Percentiles rank a stretch among this genome's conserved stretches.
Conservation (phyloP, 495 filamentous ascomycete species). For the Lepidopterella palustris region DNA sequence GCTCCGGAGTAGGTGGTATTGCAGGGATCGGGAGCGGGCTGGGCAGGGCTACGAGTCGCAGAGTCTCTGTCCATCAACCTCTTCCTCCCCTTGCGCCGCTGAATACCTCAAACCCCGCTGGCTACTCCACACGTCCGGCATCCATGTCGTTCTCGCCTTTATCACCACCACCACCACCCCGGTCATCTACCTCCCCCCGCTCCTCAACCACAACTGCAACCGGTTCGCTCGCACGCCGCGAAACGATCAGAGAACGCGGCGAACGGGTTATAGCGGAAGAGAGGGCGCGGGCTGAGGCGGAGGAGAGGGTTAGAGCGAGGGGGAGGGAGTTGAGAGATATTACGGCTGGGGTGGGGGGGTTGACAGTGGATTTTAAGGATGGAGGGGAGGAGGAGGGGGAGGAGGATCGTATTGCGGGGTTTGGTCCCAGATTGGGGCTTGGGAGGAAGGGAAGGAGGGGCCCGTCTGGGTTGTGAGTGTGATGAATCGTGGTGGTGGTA, state of each 20-base stretch:
- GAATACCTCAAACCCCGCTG: background rate
- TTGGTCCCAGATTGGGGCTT: constrained; percentile 9
- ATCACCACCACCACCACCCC: background rate
- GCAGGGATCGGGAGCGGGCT: background rate
- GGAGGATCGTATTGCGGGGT: constrained; percentile 1
- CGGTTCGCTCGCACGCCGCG: background rate
- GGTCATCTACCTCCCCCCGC: background rate
- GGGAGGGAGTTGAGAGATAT: background rate
- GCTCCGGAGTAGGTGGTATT: background rate
- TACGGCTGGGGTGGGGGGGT: too few species aligned
- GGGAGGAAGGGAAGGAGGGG: constrained; percentile 7
- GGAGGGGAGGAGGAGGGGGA: background rate
- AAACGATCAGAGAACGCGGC: background rate
- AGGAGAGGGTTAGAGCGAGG: background rate
- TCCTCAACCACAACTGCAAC: background rate
- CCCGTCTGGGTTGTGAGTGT: background rate
- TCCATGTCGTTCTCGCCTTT: too few species aligned
- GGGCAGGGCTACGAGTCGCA: background rate
- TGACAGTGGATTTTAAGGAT: too few species aligned
- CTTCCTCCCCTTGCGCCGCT: background rate
- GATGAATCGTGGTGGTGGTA: too few species aligned
- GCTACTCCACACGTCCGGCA: too few species aligned
- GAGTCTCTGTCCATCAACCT: background rate
- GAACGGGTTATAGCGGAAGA: background rate
- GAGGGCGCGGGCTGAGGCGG: background rate